A percentile compares a stretch with the other conserved stretches of the same genome.
Conservation (phyloP, 2,329 filamentous ascomycete genomes). For the Hypoxylon sp. region DNA sequence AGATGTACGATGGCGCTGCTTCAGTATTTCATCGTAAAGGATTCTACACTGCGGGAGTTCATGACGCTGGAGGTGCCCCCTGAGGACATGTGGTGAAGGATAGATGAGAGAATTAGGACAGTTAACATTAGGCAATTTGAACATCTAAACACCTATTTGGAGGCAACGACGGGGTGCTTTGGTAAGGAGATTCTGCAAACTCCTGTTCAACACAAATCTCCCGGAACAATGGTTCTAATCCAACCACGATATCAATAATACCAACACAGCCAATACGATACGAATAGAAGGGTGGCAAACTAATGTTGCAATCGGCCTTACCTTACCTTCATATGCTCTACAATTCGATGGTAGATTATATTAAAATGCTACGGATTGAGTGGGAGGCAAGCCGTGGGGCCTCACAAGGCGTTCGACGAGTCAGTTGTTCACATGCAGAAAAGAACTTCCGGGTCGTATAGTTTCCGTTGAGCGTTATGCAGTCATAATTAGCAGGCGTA, state of each 20-base stretch:
- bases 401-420: neutral
- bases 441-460: neutral
- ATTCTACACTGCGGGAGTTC: neutral
- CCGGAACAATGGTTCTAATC: neutral
- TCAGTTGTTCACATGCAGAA: neutral
- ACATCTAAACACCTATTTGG: neutral
- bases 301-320: slow-evolving; percentile 14
- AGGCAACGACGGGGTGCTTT: neutral
- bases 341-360: neutral
- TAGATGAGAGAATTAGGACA: neutral
- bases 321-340: neutral
- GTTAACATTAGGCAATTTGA: neutral
- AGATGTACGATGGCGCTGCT: neutral
- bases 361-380: neutral
- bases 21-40: neutral
- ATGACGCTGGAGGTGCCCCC: too few relatives aligned
- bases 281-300: neutral
- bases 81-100: neutral
- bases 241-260: neutral
- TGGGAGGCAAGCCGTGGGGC: neutral
- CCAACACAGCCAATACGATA: slow-evolving; percentile 2
- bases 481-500: neutral
- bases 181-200: neutral
- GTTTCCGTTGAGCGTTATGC: neutral
- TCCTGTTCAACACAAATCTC: neutral